Evolutionary conservation across 352 stramenopile genomes (phyloP), one percentile per base, ranked within the genome.

Genomic region (Globisporangium nunn): DNA sequence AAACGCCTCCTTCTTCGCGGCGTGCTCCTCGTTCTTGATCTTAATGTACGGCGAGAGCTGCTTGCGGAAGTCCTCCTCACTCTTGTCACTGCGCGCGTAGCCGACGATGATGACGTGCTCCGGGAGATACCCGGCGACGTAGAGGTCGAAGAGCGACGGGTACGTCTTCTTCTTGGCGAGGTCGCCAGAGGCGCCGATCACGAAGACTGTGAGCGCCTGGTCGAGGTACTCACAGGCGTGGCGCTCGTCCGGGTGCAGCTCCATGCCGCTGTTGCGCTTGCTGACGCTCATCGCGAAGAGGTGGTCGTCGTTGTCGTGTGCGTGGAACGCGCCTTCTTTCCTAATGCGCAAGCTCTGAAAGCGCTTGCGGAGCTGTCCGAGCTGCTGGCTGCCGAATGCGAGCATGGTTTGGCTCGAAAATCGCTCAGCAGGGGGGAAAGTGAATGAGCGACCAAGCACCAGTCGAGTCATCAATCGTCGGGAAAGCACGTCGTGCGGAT

Each of bases 101-200:
- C 87, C 89, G 48, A 93, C 74, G 62, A 97, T 89, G 46, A 88
- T 75, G 23, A 84, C 83, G 61, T 93, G 78, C 58, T 87, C 66
- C 0, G 86, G 87, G 55, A 97, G 71, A 67, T 92, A 93, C 12
- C 75, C 80, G 51, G 81, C 71, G 11, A 61, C 58, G 70, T 88
- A 96, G 33, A 97, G 74, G 23, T 85, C 74, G 61, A 96, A 97
- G 59, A 97, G 78, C 46, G 89, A 94, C 52, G 89, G 89, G 62
- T 95, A 97, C 54, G 89, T 97, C 69, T 96, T 96, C 72, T 93
- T 92, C 75, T 94, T 96, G 60, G 87, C 87, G 54, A 96, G 73
- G 61, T 96, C 86, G 52, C 87, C 87, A 12, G 87, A 95, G 1
- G 87, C 87, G 56, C 87, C 87, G 54, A 95, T 84, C 18, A 96